Conservation (phyloP, 106 monocot genomes). For the Vanilla planifolia region DNA sequence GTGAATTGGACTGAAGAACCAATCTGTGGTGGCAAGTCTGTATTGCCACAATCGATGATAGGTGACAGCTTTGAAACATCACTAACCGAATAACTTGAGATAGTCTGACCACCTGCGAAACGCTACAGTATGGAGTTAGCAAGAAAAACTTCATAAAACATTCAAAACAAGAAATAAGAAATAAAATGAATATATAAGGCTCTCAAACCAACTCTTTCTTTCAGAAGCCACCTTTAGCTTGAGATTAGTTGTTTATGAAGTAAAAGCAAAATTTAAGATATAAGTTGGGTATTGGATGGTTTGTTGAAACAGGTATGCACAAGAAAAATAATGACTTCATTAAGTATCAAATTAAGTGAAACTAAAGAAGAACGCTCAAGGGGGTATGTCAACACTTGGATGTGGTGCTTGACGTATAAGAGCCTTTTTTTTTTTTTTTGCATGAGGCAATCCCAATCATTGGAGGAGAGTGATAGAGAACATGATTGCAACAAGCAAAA, state of each 20-base stretch:
- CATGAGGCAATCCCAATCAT: no score
- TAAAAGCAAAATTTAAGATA: not conserved
- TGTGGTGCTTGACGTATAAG: no score
- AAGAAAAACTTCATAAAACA: not conserved
- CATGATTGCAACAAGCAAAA: no score
- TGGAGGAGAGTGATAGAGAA: no score
- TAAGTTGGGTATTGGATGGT: no score
- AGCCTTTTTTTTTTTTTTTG: no score
- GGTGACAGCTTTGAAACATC: slow-evolving; percentile 36
- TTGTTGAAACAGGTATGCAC: no score
- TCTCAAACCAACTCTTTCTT: not conserved
- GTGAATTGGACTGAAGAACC: slow-evolving; percentile 10
- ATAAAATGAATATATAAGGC: not conserved
- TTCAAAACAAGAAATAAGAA: not conserved
- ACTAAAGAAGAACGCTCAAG: no score
- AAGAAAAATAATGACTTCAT: no score
- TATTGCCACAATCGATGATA: slow-evolving; percentile 27
- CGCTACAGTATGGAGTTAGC: not conserved
- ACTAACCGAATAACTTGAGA: slow-evolving; percentile 49
- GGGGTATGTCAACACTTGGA: no score
- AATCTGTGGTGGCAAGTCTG: slow-evolving; percentile 4
- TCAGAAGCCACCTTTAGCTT: not conserved
- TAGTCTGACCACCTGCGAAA: slow-evolving; percentile 29
- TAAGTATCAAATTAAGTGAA: no score
- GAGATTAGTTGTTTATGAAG: not conserved